Evolutionary conservation across 208 protist genomes (phyloP).

Genomic region (Acanthamoeba triangularis): DNA sequence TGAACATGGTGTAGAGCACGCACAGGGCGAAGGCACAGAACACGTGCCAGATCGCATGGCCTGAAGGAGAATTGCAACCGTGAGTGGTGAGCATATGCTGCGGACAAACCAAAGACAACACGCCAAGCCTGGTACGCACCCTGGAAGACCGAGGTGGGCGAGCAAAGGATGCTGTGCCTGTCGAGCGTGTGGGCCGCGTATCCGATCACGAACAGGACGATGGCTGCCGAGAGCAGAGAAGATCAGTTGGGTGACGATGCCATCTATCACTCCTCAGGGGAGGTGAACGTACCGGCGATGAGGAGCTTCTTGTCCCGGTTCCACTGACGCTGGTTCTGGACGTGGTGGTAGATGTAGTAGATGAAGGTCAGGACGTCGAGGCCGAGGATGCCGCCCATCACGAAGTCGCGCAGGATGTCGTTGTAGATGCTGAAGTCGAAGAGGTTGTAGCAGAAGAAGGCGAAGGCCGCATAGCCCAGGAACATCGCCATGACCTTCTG

Average conservation of each 20-base stretch:
- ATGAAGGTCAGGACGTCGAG: conserved; percentile 30
- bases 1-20: conserved; percentile 65
- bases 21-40: conserved; percentile 46
- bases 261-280: not conserved
- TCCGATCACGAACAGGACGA: conserved; percentile 15
- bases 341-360: conserved; percentile 59
- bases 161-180: conserved; percentile 48
- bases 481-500: conserved; percentile 25
- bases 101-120: not conserved
- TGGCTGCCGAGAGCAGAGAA: not conserved
- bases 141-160: conserved; percentile 60
- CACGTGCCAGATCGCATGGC: conserved; percentile 56
- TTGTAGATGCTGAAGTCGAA: conserved; percentile 68
- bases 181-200: conserved; percentile 41
- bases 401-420: conserved; percentile 51
- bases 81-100: not conserved
- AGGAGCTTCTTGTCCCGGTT: conserved; percentile 41
- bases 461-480: not conserved
- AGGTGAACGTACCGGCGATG: conserved; percentile 8
- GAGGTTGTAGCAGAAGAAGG: conserved; percentile 62
- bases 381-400: conserved; percentile 15
- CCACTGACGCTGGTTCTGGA: conserved; percentile 31
- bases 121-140: not conserved
- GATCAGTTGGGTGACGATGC: not conserved
- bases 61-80: not conserved